Base-by-base conservation (phyloP, 345 rosid genomes). In the Carallia brachiata region DNA sequence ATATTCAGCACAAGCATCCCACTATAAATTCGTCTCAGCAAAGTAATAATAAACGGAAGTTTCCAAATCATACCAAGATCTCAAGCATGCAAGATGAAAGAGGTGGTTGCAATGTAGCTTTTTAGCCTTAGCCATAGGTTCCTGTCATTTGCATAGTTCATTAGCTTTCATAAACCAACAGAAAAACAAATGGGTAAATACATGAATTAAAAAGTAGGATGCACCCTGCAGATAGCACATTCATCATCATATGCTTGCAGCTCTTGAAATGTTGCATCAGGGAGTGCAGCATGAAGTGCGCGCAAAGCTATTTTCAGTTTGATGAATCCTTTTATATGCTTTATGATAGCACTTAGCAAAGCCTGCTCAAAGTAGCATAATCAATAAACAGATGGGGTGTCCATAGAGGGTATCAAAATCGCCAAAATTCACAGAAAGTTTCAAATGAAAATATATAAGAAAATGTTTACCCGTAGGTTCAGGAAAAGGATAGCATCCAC, bases 101-200 rank as follows among this genome's bases (percentile, higher is more conserved):
- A 95, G 92, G 77, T 95, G 99, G 76, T 79, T 88, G 85, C 99
- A 95, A 72, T 84, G 80, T 54, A 95, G 90, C 87, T 73, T 90
- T 85, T 95, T 95, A 61, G 98, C 98, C 86, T 89, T 95, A 53
- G 92, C 97, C 99, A 95, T 95, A 70, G 99, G 94, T 86, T 95
- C 99, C 99, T 95, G 92, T 67, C 73, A 81, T 77, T 73, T 67
- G 36, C 52, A 32, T 62, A 74, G 66, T 57, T 78, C 73, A 61
- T 63, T 70, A 84, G 66, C 44, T 61, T 54, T 69, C 66, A 67
- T 30, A 63, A 59, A 69, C 37, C 66, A 57, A 10, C 40, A 63
- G 52, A 73, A 62, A 76, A 67, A 60, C 40, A 0, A 68, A 53
- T 63, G 75, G 12, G 56, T 30, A 71, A 71, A 55, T 39, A 6